phyloP scores from a whole-genome alignment of 345 rosid species.

The Populus ilicifolia region DNA sequence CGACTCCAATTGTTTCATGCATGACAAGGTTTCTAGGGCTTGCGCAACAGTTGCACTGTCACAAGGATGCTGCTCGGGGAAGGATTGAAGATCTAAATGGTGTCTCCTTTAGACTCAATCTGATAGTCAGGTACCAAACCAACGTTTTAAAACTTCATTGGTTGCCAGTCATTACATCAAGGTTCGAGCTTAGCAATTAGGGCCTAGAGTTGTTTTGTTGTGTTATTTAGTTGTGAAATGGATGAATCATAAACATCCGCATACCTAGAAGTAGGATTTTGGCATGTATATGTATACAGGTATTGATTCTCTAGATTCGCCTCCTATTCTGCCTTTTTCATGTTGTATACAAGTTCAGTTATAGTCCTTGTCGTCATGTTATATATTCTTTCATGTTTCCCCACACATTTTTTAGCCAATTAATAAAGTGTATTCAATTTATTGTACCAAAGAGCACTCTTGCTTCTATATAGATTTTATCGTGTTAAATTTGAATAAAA shows the following conservation, averaged over 20 bases:
- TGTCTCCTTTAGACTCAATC: neutral
- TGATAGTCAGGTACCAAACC: neutral
- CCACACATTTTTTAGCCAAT: neutral
- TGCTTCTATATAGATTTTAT: no score
- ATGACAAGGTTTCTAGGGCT: slow-evolving; percentile 9
- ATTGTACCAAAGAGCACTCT: neutral
- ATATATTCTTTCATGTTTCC: slow-evolving; percentile 1
- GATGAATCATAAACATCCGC: slow-evolving; percentile 22
- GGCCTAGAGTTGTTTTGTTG: slow-evolving; percentile 18
- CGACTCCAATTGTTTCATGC: neutral
- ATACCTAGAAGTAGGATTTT: slow-evolving; percentile 9
- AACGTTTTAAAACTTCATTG: neutral
- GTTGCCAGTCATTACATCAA: slow-evolving; percentile 30
- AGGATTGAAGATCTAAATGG: slow-evolving; percentile 2
- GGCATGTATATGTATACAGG: neutral
- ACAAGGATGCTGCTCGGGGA: slow-evolving; percentile 2
- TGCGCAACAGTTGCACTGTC: neutral
- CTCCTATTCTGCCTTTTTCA: neutral
- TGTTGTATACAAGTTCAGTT: slow-evolving; percentile 7
- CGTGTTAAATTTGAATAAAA: no score
- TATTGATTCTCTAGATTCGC: neutral
- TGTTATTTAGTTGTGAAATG: slow-evolving; percentile 19
- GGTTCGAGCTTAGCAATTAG: slow-evolving; percentile 23
- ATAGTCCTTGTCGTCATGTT: neutral
- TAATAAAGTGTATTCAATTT: neutral